A percentile compares a stretch with the other conserved stretches of the same genome.
These are phyloP conservation scores for Fusarium sp. DNA, from an alignment of 2,329 filamentous ascomycete species.

Conservation along the genomic window DNA sequence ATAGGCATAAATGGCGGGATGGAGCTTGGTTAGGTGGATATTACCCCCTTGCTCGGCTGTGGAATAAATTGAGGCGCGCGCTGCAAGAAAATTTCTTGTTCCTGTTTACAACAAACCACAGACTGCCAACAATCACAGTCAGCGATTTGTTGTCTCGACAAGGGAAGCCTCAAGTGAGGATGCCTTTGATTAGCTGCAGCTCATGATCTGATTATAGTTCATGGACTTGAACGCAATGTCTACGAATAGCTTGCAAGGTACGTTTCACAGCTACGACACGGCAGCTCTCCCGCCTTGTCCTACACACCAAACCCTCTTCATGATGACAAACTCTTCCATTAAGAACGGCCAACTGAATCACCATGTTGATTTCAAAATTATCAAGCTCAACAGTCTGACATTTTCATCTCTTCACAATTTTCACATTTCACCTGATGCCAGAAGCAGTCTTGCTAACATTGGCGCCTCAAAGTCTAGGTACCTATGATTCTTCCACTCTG, in stretches of 20 bases:
- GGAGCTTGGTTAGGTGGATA: conserved; percentile 43
- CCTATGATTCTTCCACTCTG: not conserved
- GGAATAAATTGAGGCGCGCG: conserved; percentile 31
- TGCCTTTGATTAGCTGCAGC: not conserved
- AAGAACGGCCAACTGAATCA: conserved; percentile 76
- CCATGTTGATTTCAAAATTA: conserved; percentile 67
- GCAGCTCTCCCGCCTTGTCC: conserved; percentile 26
- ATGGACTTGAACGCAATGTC: not conserved
- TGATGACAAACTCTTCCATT: conserved; percentile 70
- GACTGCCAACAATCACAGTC: conserved; percentile 4
- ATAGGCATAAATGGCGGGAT: conserved; percentile 45
- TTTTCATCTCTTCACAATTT: conserved; percentile 4
- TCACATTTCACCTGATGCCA: not conserved
- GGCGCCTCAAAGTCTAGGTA: conserved; percentile 26
- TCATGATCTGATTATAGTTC: not conserved
- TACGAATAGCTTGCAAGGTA: conserved; percentile 33
- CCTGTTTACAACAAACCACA: conserved; percentile 13
- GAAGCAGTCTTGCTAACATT: conserved; percentile 40
- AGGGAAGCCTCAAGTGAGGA: conserved; percentile 14
- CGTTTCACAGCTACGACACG: conserved; percentile 27
- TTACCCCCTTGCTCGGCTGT: conserved; percentile 7
- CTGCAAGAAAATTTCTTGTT: conserved; percentile 19
- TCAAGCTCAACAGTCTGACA: conserved; percentile 76
- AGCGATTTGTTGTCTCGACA: not conserved
- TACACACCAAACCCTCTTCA: conserved; percentile 30